Base-by-base conservation (phyloP, 2,329 filamentous ascomycete genomes). In the Apiospora arundinis region DNA sequence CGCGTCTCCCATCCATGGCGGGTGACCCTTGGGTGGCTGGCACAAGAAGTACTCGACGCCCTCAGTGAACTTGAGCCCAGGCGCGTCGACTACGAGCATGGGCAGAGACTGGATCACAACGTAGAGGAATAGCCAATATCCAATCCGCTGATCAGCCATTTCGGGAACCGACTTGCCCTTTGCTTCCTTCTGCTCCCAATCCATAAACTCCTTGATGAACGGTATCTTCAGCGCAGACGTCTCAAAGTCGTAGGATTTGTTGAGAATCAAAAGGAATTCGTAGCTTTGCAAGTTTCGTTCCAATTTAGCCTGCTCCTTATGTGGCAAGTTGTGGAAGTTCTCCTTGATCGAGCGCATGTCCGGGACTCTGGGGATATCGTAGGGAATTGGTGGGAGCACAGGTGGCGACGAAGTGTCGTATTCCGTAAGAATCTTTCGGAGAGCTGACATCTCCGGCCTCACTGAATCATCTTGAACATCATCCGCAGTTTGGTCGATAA, bases 381-480 rank as follows among this genome's bases (percentile, higher is more conserved):
- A 98, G 0, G 96, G 95, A 70, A 98, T 91, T 0, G 95, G 94
- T 0, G 96, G 96, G 72, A 95, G 89, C 0, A 98, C 95, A 0
- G 96, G 96, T 0, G 95, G 94, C 18, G 92, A 93, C 11, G 93
- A 95, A 72, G 92, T 90, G 79, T 99, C 96, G 78, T 95, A 98
- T 82, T 98, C 95, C 75, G 89, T 91, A 74, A 98, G 86, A 16
- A 98, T 89, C 73, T 91, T 92, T 70, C 95, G 91, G 65, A 98
- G 85, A 1, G 93, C 94, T 49, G 91, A 88, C 37, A 90, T 85
- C 14, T 89, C 87, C 32, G 92, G 88, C 73, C 92, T 90, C 25
- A 88, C 88, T 1, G 87, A 85, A 1, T 86, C 87, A 28, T 90
- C 56, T 37, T 44, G 25, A 32, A 63, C 25, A 28, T 66, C 85